These are phyloP conservation scores for Oenanthe javanica DNA, from an alignment of 140 eudicot species.

Conservation along the genomic window DNA sequence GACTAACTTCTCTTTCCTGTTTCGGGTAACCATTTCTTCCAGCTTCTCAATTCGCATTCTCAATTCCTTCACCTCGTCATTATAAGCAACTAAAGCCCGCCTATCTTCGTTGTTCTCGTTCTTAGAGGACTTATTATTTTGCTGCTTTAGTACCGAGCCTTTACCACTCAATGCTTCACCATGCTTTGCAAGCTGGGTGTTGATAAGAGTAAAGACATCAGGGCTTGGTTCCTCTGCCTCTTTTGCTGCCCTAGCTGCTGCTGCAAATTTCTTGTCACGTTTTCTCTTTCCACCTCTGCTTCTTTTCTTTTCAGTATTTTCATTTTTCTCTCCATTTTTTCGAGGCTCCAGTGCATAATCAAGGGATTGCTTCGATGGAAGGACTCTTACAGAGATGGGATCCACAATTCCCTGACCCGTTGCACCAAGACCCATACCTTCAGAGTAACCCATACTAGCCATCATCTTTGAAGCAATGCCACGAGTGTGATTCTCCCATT, in stretches of 20 bases:
- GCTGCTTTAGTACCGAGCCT: slow-evolving; percentile 31
- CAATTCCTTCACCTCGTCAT: slow-evolving; percentile 74
- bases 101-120: slow-evolving; percentile 61
- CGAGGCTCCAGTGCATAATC: slow-evolving; percentile 47
- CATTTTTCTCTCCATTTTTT: slow-evolving; percentile 22
- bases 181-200: slow-evolving; percentile 64
- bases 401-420: slow-evolving; percentile 75
- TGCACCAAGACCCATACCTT: slow-evolving; percentile 96
- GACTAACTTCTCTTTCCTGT: slow-evolving; percentile 76
- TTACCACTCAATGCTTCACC: slow-evolving; percentile 27
- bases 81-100: slow-evolving; percentile 70
- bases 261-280: slow-evolving; percentile 81
- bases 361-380: slow-evolving; percentile 78
- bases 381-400: slow-evolving; percentile 67
- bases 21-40: slow-evolving; percentile 79
- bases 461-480: slow-evolving; percentile 95
- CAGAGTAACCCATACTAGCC: slow-evolving; percentile 95
- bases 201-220: slow-evolving; percentile 72
- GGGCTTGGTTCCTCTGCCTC: slow-evolving; percentile 51
- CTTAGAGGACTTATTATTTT: slow-evolving; percentile 14
- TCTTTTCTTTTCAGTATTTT: slow-evolving; percentile 42
- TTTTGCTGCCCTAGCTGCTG: slow-evolving; percentile 53
- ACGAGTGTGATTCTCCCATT: slow-evolving; percentile 96
- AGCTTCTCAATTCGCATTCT: slow-evolving; percentile 43
- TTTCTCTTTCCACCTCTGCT: slow-evolving; percentile 87